Conservation (phyloP, 1,284 basidiomycete species). For the Prillingera fragicola region DNA sequence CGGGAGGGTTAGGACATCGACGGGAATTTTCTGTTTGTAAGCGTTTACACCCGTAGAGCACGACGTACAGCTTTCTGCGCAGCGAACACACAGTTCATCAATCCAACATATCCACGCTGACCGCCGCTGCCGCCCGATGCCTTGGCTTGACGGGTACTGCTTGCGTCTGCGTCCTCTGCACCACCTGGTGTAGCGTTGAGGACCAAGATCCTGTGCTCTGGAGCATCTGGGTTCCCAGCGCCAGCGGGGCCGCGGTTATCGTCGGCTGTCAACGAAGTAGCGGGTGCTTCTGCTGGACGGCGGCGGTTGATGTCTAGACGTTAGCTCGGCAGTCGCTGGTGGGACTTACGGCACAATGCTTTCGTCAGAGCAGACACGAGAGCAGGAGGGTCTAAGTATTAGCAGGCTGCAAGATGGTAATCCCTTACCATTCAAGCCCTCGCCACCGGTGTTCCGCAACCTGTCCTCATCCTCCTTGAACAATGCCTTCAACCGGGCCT, state of each 20-base stretch:
- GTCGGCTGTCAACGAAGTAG: constrained; percentile 12
- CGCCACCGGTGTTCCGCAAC: constrained; percentile 52
- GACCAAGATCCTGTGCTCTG: constrained; percentile 79
- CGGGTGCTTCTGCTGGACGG: constrained; percentile 49
- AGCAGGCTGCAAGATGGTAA: not conserved
- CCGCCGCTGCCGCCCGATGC: constrained; percentile 21
- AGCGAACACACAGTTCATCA: constrained; percentile 99
- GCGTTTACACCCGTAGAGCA: not conserved
- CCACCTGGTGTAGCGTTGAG: constrained; percentile 74
- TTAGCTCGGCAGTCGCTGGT: not conserved
- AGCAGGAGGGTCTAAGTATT: constrained; percentile 53
- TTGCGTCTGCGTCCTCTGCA: constrained; percentile 9
- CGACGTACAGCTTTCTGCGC: constrained; percentile 83
- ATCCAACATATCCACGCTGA: constrained; percentile 60
- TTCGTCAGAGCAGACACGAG: constrained; percentile 83
- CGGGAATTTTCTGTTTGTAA: constrained; percentile 71
- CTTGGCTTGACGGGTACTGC: constrained; percentile 49
- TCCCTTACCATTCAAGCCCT: constrained; percentile 49
- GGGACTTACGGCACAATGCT: constrained; percentile 72
- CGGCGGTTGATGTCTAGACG: constrained; percentile 77
- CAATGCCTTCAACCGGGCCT: constrained; percentile 60
- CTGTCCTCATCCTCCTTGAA: constrained; percentile 60
- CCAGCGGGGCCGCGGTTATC: constrained; percentile 3
- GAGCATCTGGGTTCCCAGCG: constrained; percentile 24
- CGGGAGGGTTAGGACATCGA: constrained; percentile 90